Conservation (phyloP, 2,329 filamentous ascomycete genomes). For the Diaporthe vaccinii region DNA sequence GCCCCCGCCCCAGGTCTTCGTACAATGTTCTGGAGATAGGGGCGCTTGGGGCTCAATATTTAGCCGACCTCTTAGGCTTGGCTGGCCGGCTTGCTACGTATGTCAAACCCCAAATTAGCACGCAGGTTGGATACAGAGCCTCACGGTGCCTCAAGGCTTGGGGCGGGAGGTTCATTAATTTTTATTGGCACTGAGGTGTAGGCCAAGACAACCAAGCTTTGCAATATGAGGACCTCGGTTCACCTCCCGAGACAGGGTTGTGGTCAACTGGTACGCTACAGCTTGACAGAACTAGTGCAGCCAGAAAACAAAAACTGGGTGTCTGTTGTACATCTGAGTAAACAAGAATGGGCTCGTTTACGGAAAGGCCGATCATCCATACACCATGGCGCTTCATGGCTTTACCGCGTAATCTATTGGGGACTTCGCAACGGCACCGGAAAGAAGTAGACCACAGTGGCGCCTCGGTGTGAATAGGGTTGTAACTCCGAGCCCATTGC, state of each 20-base stretch:
- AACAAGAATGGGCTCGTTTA: not conserved
- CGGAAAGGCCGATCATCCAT: slow-evolving; percentile 7
- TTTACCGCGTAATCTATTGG: slow-evolving; percentile 19
- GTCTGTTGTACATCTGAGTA: no score
- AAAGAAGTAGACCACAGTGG: slow-evolving; percentile 6
- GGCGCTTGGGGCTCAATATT: not conserved
- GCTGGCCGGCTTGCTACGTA: not conserved
- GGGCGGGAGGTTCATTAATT: not conserved
- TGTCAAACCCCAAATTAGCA: not conserved
- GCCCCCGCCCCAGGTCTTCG: not conserved
- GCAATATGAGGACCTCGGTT: slow-evolving; percentile 22
- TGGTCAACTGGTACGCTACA: slow-evolving; percentile 1
- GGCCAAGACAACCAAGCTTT: slow-evolving; percentile 18
- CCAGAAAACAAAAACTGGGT: not conserved
- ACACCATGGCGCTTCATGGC: not conserved
- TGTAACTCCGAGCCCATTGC: not conserved
- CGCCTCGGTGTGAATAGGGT: slow-evolving; percentile 3
- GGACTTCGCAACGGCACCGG: slow-evolving; percentile 5
- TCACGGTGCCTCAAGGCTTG: not conserved
- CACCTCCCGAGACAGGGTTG: slow-evolving; percentile 4
- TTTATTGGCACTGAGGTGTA: not conserved
- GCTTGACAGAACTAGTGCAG: not conserved
- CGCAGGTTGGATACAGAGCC: not conserved
- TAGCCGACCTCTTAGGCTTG: not conserved
- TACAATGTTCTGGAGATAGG: not conserved